Conservation (phyloP, 192 early-diverging fungal genomes). For the Entophlyctis helioformis region DNA sequence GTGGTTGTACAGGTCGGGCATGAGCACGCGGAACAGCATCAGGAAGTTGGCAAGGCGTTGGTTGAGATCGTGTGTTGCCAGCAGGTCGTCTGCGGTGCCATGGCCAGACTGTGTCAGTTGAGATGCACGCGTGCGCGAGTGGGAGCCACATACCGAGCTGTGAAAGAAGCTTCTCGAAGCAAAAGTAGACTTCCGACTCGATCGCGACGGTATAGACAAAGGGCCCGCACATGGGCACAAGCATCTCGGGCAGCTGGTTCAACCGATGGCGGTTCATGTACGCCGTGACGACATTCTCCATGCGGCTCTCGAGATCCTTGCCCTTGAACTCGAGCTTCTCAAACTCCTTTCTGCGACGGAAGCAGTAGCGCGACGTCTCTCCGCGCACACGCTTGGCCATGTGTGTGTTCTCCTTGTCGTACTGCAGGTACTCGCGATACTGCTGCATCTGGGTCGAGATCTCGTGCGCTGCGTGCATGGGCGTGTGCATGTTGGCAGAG, state of each 20-base stretch:
- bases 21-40: slow-evolving; percentile 66
- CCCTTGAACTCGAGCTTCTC: neutral
- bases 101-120: neutral
- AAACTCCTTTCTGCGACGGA: neutral
- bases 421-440: slow-evolving; percentile 50
- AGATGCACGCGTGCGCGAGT: neutral
- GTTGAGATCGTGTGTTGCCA: slow-evolving; percentile 47
- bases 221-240: slow-evolving; percentile 71
- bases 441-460: slow-evolving; percentile 45
- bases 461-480: slow-evolving; percentile 43
- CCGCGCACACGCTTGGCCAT: slow-evolving; percentile 68
- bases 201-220: slow-evolving; percentile 62
- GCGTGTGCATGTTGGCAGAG: slow-evolving; percentile 1
- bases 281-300: slow-evolving; percentile 75
- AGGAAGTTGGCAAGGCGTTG: slow-evolving; percentile 76
- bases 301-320: slow-evolving; percentile 1
- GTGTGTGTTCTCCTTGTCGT: slow-evolving; percentile 57
- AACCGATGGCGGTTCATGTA: slow-evolving; percentile 69
- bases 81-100: slow-evolving; percentile 50
- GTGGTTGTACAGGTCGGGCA: slow-evolving; percentile 84
- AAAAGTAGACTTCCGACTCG: slow-evolving; percentile 71
- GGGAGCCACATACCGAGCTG: slow-evolving; percentile 6
- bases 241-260: slow-evolving; percentile 61
- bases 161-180: slow-evolving; percentile 67
- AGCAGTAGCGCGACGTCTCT: slow-evolving; percentile 32